A percentile compares a stretch with the other conserved stretches of the same genome.
These are phyloP conservation scores for Neopestalotiopsis clavispora DNA, from an alignment of 2,329 filamentous ascomycete genomes.

Conservation along the genomic window DNA sequence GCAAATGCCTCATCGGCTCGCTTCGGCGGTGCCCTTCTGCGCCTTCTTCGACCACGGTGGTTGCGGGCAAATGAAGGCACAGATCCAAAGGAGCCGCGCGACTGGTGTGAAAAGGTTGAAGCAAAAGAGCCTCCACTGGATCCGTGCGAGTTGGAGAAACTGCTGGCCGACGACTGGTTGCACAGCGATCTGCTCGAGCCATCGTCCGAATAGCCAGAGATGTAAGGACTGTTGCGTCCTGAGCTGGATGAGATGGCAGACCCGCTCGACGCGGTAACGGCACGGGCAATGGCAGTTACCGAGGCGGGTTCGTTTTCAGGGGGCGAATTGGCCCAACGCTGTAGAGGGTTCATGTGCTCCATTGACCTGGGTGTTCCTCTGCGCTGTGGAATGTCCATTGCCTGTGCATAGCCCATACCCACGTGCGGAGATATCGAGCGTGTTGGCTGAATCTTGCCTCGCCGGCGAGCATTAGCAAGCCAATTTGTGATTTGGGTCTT, in stretches of 20 bases:
- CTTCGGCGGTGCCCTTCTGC: slow-evolving; percentile 49
- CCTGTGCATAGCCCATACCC: slow-evolving; percentile 60
- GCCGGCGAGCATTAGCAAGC: slow-evolving; percentile 86
- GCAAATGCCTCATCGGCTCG: slow-evolving; percentile 42
- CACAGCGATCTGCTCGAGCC: slow-evolving; percentile 62
- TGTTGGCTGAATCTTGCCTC: slow-evolving; percentile 76
- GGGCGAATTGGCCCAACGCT: slow-evolving; percentile 64
- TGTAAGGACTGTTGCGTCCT: slow-evolving; percentile 61
- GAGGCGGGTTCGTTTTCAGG: slow-evolving; percentile 65
- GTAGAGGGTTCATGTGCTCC: slow-evolving; percentile 60
- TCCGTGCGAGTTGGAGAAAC: slow-evolving; percentile 60
- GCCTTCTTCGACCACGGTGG: slow-evolving; percentile 51
- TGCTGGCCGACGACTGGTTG: slow-evolving; percentile 65
- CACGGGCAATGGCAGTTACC: slow-evolving; percentile 62
- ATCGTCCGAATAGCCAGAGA: slow-evolving; percentile 64
- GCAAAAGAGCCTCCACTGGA: slow-evolving; percentile 63
- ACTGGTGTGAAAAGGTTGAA: slow-evolving; percentile 63
- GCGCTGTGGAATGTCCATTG: slow-evolving; percentile 75
- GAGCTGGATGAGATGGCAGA: slow-evolving; percentile 50
- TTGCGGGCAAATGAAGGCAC: slow-evolving; percentile 46
- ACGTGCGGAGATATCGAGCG: slow-evolving; percentile 73
- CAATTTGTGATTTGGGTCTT: slow-evolving; percentile 88
- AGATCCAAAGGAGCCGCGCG: slow-evolving; percentile 59
- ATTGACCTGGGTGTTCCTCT: slow-evolving; percentile 56
- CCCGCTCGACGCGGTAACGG: slow-evolving; percentile 54